Evolutionary conservation across 805 yeast species (phyloP), one percentile per base, ranked within the genome.

Genomic region (Cyberlindnera misumaiensis): DNA sequence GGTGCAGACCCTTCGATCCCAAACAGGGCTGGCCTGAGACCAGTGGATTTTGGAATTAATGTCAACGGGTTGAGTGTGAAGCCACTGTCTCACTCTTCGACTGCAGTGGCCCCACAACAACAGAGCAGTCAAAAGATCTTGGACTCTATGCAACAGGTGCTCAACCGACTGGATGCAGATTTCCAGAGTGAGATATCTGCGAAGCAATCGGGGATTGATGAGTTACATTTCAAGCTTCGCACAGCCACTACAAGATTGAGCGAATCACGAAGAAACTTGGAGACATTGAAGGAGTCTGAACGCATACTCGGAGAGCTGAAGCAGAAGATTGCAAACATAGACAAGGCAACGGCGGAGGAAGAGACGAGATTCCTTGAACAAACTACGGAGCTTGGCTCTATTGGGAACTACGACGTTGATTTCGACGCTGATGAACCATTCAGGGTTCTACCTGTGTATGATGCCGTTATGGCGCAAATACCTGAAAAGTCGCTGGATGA

Each of bases 391-490:
- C 45, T 65, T 15, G 67, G 62, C 27, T 55, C 52, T 44, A 57
- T 59, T 55, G 60, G 64, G 51, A 52, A 57, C 47, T 69, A 60
- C 43, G 73, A 72, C 17, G 80, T 78, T 18, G 77, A 72, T 40
- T 81, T 77, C 51, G 90, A 83, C 59, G 90, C 95, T 0, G 97
- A 89, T 60, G 90, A 85, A 53, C 96, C 96, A n/a, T 90, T 86
- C 60, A 71, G 83, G 35, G 73, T 86, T 10, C 68, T 73, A 53
- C 67, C 75, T 6, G 67, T 84, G 11, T 80, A 73, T 52, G 72
- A 75, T 29, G 70, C 68, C 45, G 59, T 83, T n/a, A 70, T 68
- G 39, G 45, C 53, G 4, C 63, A 63, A 44, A 43, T 71, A 12
- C 62, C 60, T 20, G 54, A 56, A 26, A 51, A 56, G 16, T 48